These are phyloP conservation scores for Kwoniella mangroviensis DNA, from an alignment of 768 basidiomycete genomes.

Conservation along the genomic window DNA sequence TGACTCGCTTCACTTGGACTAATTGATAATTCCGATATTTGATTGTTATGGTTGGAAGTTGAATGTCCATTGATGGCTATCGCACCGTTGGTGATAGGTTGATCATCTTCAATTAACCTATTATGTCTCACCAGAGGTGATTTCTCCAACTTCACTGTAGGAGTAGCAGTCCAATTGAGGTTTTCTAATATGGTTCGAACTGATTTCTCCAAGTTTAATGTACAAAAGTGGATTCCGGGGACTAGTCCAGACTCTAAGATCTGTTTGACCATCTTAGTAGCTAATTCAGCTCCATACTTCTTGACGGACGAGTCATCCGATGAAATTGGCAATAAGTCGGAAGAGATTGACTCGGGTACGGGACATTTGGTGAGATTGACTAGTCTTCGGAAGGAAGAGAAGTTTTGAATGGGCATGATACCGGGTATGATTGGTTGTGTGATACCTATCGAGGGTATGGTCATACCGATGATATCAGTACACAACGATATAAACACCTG, in stretches of 20 bases:
- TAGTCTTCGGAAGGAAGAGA: conserved; percentile 86
- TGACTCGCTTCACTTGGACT: conserved; percentile 59
- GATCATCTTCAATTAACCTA: conserved; percentile 53
- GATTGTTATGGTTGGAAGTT: conserved; percentile 2
- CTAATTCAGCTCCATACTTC: conserved; percentile 86
- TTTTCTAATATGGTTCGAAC: conserved; percentile 80
- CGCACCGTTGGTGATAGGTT: conserved; percentile 17
- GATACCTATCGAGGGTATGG: conserved; percentile 67
- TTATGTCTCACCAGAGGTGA: conserved; percentile 57
- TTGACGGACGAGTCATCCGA: conserved; percentile 93
- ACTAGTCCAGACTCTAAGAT: conserved; percentile 59
- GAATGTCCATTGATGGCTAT: conserved; percentile 17
- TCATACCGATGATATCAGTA: conserved; percentile 31
- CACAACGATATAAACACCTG: neutral
- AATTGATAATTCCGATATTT: conserved; percentile 55
- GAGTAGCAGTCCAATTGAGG: conserved; percentile 67
- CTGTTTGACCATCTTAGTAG: conserved; percentile 76
- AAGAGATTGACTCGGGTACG: conserved; percentile 71
- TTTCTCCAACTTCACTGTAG: conserved; percentile 15
- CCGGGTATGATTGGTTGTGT: conserved; percentile 88
- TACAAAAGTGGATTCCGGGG: conserved; percentile 87
- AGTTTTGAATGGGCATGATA: conserved; percentile 97
- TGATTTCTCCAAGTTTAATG: conserved; percentile 95
- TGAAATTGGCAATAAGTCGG: conserved; percentile 77
- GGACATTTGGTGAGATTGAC: conserved; percentile 83